Base-by-base conservation (phyloP, 2,329 filamentous ascomycete species). In the Gnomoniopsis sp. region DNA sequence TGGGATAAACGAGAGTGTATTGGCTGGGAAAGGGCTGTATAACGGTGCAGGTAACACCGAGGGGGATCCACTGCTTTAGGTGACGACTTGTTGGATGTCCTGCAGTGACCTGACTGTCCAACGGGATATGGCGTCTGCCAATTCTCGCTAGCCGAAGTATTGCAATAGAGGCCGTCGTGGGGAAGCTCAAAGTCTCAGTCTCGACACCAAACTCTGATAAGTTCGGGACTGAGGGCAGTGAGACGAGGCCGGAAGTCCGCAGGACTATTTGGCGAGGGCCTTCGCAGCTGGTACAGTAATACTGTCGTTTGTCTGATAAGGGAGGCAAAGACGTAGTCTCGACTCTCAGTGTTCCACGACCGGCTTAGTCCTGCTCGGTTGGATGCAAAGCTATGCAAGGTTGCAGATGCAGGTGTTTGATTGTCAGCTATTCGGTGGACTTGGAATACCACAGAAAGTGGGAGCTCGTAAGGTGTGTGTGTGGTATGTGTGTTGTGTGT, bases 111-210 rank as follows among this genome's bases (percentile, higher is more conserved):
- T 34, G 68, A 26, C 41, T 38, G 68, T 59, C 67, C 68, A 72
- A 68, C 67, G 63, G 59, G 46, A 46, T n/a, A n/a, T 44, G 57
- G 57, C 46, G 36, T 41, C 51, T 58, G 59, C 21, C 55, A 61
- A 70, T 66, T 68, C 68, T 73, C 68, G 68, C 70, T 71, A 71
- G 63, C 69, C 70, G 70, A 71, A 70, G 68, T 64, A 59, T 65
- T 64, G 73, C 75, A 69, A 66, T 75, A 69, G 67, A 65, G 74
- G 68, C 3, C 66, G 72, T 70, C 68, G 70, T 70, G 52, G 50
- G 33, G 56, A 68, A 70, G 70, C 66, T 71, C 68, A 60, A 64
- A 63, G 70, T 71, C 65, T 68, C 70, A 72, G 71, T 66, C 65
- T 64, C 62, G 64, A 63, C 66, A 63, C 67, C 65, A 64, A 66